Conservation (phyloP, 805 yeast species). For the Myxozyma neotropica region DNA sequence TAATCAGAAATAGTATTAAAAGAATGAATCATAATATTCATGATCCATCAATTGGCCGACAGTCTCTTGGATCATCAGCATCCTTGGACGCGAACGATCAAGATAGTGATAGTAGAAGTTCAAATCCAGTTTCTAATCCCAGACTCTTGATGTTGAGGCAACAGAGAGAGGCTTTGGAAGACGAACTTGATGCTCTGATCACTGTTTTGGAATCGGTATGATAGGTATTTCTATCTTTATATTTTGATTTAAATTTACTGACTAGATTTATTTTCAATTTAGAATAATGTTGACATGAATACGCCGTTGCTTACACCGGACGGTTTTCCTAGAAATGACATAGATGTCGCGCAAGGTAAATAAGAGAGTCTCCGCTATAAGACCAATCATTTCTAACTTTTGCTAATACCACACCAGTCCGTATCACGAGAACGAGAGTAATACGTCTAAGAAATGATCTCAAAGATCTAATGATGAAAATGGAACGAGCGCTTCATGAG, state of each 20-base stretch:
- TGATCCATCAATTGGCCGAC: not conserved
- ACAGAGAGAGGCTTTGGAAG: constrained; percentile 20
- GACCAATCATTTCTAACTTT: not conserved
- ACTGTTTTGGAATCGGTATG: constrained; percentile 25
- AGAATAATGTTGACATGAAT: constrained; percentile 60
- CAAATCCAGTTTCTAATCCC: not conserved
- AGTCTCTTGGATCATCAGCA: not conserved
- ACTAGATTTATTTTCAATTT: too few relatives aligned
- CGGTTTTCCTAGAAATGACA: constrained; percentile 84
- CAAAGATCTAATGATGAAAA: constrained; percentile 49
- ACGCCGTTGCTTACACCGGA: constrained; percentile 67
- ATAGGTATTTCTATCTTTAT: not conserved
- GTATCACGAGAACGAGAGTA: constrained; percentile 64
- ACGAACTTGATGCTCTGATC: constrained; percentile 18
- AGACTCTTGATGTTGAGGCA: not conserved
- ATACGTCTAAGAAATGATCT: constrained; percentile 73
- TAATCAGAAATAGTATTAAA: too few relatives aligned
- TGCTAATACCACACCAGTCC: constrained; percentile 40
- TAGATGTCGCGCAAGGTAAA: constrained; percentile 65
- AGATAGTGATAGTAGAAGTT: not conserved
- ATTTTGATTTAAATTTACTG: not conserved
- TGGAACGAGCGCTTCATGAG: constrained; percentile 52
- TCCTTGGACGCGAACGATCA: not conserved
- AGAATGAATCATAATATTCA: not conserved
- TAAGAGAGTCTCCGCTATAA: not conserved